Percentiles rank a stretch among this genome's conserved stretches.
Conservation (phyloP, 1,284 basidiomycete species). For the Boletus semigastroideus region DNA sequence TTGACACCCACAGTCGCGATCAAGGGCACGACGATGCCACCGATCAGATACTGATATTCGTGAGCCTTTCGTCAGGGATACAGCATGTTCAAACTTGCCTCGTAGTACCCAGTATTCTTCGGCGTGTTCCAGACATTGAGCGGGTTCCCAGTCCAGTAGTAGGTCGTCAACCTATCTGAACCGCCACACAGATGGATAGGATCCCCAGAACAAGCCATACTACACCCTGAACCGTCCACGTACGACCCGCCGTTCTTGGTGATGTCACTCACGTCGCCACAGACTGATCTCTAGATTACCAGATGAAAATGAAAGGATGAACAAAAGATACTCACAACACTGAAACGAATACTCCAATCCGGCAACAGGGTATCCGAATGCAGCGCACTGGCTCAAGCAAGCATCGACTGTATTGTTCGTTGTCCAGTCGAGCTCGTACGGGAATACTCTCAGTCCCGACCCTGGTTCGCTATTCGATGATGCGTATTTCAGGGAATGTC, state of each 20-base stretch:
- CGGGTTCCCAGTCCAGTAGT: conserved; percentile 55
- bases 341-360: conserved; percentile 61
- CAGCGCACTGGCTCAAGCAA: conserved; percentile 62
- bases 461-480: conserved; percentile 30
- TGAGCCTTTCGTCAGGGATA: neutral
- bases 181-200: conserved; percentile 65
- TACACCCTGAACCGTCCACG: conserved; percentile 53
- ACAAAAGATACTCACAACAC: conserved; percentile 44
- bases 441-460: conserved; percentile 45
- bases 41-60: conserved; percentile 51
- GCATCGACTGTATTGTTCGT: conserved; percentile 60
- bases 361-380: conserved; percentile 64
- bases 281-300: conserved; percentile 43
- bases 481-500: neutral
- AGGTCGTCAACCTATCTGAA: conserved; percentile 48
- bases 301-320: neutral
- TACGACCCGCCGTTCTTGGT: conserved; percentile 39
- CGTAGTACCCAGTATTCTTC: conserved; percentile 60
- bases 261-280: conserved; percentile 63
- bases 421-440: conserved; percentile 56
- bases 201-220: conserved; percentile 63
- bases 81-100: conserved; percentile 42
- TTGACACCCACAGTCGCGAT: conserved; percentile 74
- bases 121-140: conserved; percentile 65
- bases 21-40: conserved; percentile 66